Evolutionary conservation across 1,284 basidiomycete genomes (phyloP).

Genomic region (Afroboletus lepidellus): DNA sequence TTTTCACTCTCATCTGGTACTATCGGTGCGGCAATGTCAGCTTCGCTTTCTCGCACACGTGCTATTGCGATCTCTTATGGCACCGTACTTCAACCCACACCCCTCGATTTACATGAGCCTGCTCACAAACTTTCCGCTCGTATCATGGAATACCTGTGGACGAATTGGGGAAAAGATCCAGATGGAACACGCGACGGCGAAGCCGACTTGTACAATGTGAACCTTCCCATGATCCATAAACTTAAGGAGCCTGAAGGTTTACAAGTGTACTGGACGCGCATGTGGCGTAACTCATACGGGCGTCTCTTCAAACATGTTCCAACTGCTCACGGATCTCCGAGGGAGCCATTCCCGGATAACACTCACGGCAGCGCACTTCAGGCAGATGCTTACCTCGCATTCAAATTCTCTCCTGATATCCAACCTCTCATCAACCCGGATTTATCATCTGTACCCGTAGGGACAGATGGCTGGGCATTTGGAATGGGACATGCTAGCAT

Average conservation of each 20-base stretch:
- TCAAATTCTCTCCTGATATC: slow-evolving; percentile 84
- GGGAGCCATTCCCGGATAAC: slow-evolving; percentile 36
- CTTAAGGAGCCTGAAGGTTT: slow-evolving; percentile 57
- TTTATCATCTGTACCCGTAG: slow-evolving; percentile 58
- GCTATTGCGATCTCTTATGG: slow-evolving; percentile 86
- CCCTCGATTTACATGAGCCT: slow-evolving; percentile 56
- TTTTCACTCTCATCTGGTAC: slow-evolving; percentile 89
- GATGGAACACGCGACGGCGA: slow-evolving; percentile 58
- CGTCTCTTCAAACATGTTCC: slow-evolving; percentile 62
- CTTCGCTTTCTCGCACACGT: slow-evolving; percentile 67
- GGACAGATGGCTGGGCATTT: slow-evolving; percentile 82
- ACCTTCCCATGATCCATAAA: slow-evolving; percentile 71
- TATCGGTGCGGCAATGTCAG: slow-evolving; percentile 83
- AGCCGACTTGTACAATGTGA: slow-evolving; percentile 80
- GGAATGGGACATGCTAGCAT: slow-evolving; percentile 66
- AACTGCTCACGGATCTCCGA: slow-evolving; percentile 21
- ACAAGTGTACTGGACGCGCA: slow-evolving; percentile 68
- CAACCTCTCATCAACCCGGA: slow-evolving; percentile 64
- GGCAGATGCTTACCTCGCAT: slow-evolving; percentile 51
- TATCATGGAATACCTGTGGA: slow-evolving; percentile 73
- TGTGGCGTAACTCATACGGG: slow-evolving; percentile 78
- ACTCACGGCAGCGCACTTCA: slow-evolving; percentile 34
- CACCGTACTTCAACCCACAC: slow-evolving; percentile 71
- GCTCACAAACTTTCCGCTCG: slow-evolving; percentile 67
- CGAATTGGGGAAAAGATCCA: slow-evolving; percentile 75